A percentile compares a stretch with the other conserved stretches of the same genome.
Conservation (phyloP, 345 rosid genomes). For the Psidium guajava region DNA sequence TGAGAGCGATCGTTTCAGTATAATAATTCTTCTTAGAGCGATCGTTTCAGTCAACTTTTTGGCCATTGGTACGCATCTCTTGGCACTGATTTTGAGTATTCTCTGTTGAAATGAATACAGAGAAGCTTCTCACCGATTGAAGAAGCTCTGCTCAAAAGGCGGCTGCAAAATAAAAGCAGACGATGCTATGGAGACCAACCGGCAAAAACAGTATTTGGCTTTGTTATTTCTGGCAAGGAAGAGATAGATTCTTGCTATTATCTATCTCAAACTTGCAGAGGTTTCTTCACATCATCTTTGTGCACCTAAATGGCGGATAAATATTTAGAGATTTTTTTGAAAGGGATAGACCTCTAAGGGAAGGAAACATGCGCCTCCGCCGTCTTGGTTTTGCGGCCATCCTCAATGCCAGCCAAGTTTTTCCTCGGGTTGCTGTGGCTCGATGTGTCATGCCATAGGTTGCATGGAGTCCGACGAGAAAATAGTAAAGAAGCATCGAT, state of each 20-base stretch:
- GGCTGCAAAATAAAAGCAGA: not conserved
- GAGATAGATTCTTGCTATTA: not conserved
- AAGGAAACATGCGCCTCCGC: not conserved
- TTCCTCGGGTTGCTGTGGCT: not conserved
- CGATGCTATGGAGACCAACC: not conserved
- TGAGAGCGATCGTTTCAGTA: too few species aligned
- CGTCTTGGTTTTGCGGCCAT: not conserved
- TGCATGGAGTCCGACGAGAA: too few species aligned
- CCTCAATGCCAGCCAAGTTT: conserved; percentile 3
- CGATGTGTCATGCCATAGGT: too few species aligned
- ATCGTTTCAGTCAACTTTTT: not conserved
- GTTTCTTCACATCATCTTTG: not conserved
- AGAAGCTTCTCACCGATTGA: not conserved
- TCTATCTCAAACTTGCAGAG: not conserved
- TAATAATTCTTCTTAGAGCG: not conserved
- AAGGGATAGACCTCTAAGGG: not conserved
- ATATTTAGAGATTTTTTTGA: not conserved
- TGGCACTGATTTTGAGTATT: not conserved
- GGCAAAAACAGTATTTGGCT: not conserved
- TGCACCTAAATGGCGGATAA: not conserved
- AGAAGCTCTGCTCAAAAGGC: not conserved
- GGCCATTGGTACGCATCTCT: not conserved
- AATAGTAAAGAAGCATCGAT: too few species aligned
- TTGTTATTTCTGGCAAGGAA: not conserved
- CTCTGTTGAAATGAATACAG: not conserved